A percentile compares a stretch with the other conserved stretches of the same genome.
Evolutionary conservation across 805 yeast species (phyloP).

Genomic region (Groenewaldozyma tartarivorans): DNA sequence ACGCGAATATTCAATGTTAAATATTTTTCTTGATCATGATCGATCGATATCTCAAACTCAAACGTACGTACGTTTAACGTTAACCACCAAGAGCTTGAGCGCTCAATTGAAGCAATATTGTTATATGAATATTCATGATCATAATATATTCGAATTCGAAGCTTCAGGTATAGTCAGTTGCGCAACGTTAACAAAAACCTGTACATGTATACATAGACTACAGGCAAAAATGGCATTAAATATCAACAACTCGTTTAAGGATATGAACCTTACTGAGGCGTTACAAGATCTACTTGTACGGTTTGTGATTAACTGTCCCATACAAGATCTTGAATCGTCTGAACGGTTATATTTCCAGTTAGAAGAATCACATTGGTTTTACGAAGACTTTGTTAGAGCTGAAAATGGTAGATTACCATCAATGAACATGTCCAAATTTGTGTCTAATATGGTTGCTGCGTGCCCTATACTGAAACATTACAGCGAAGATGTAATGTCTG

Average conservation of each 20-base stretch:
- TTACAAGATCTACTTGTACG: conserved; percentile 67
- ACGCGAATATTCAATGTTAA: too few species aligned
- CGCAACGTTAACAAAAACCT: too few species aligned
- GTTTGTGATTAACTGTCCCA: conserved; percentile 84
- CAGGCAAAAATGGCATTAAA: conserved; percentile 12
- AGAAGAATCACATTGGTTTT: conserved; percentile 98
- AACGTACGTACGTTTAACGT: too few species aligned
- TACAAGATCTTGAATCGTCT: conserved; percentile 74
- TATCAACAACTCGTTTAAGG: conserved; percentile 8
- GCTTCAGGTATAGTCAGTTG: too few species aligned
- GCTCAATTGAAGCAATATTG: too few species aligned
- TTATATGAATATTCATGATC: too few species aligned
- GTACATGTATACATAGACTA: too few species aligned
- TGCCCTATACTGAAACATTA: conserved; percentile 38
- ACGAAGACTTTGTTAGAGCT: conserved; percentile 69
- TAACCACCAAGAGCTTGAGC: too few species aligned
- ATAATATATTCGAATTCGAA: too few species aligned
- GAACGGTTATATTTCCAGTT: conserved; percentile 84
- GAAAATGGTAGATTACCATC: conserved; percentile 68
- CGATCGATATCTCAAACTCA: too few species aligned
- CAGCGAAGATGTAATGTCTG: conserved; percentile 37
- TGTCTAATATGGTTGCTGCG: conserved; percentile 68
- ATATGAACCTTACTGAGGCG: conserved; percentile 17
- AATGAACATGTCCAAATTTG: conserved; percentile 68
- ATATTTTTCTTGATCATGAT: too few species aligned